These are phyloP conservation scores for Holtermannia corniformis DNA, from an alignment of 768 basidiomycete genomes.

Conservation along the genomic window DNA sequence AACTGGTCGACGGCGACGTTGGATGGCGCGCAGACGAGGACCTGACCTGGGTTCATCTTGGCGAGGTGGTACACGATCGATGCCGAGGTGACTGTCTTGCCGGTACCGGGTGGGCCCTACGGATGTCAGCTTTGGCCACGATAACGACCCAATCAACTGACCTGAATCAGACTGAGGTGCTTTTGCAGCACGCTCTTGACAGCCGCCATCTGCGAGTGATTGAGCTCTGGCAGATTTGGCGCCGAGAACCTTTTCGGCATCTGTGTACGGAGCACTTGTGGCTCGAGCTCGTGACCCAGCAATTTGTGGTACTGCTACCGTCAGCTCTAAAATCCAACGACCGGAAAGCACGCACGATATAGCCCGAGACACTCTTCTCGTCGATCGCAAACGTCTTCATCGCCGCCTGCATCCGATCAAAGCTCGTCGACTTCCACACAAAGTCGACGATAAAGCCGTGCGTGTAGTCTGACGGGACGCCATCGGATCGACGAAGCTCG, in stretches of 20 bases:
- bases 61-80: conserved; percentile 97
- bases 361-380: conserved; percentile 97
- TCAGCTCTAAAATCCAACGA: neutral
- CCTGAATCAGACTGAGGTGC: conserved; percentile 89
- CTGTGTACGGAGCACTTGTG: conserved; percentile 62
- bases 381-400: conserved; percentile 99
- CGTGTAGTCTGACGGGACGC: conserved; percentile 85
- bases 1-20: conserved; percentile 99
- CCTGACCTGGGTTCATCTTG: conserved; percentile 99
- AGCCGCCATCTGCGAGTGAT: conserved; percentile 99
- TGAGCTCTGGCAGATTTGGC: conserved; percentile 92
- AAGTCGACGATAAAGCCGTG: conserved; percentile 97
- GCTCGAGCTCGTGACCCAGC: conserved; percentile 93
- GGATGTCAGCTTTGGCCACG: neutral
- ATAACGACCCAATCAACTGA: conserved; percentile 18
- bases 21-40: conserved; percentile 95
- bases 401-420: conserved; percentile 97
- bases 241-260: conserved; percentile 97
- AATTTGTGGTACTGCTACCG: conserved; percentile 85
- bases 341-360: conserved; percentile 64
- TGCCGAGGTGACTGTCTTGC: conserved; percentile 97
- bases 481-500: conserved; percentile 80
- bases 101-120: conserved; percentile 88
- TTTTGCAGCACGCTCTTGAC: conserved; percentile 98
- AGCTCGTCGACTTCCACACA: conserved; percentile 99